Evolutionary conservation across 176 grass and related monocot genomes (phyloP).

Genomic region (Cenchrus fungigraminus): DNA sequence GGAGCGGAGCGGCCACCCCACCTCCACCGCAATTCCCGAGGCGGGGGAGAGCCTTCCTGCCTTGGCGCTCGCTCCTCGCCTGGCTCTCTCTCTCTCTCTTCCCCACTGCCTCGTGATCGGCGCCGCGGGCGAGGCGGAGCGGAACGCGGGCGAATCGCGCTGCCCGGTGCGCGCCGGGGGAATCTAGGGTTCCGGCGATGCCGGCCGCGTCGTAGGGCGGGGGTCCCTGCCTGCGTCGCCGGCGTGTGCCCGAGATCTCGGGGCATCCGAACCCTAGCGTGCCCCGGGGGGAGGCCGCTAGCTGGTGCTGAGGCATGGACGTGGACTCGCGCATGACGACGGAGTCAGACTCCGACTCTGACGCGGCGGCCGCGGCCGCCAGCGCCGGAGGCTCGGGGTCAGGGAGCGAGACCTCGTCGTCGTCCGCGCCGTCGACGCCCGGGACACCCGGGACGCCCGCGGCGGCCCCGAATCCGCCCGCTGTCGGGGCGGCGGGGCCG

Average conservation of each 20-base stretch:
- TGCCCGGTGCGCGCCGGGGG: conserved; percentile 6
- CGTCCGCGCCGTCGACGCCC: conserved; percentile 43
- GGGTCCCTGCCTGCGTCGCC: conserved; percentile 26
- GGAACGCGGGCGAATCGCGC: conserved; percentile 33
- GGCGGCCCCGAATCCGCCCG: conserved; percentile 19
- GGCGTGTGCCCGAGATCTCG: conserved; percentile 53
- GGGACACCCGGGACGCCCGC: conserved; percentile 35
- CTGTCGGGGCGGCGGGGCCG: conserved; percentile 47
- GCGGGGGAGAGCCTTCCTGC: background rate
- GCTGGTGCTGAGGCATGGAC: conserved; percentile 53
- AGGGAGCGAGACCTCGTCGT: conserved; percentile 43
- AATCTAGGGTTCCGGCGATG: conserved; percentile 40
- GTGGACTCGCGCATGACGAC: conserved; percentile 80
- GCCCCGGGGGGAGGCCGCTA: background rate
- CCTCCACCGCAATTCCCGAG: conserved; percentile 39
- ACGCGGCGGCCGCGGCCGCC: conserved; percentile 41
- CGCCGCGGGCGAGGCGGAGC: conserved; percentile 17
- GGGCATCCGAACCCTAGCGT: conserved; percentile 39
- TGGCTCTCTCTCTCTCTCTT: too few relatives aligned
- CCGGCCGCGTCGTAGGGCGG: conserved; percentile 33
- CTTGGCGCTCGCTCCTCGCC: conserved; percentile 22
- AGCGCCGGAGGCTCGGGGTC: conserved; percentile 24
- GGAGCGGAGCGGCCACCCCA: conserved; percentile 17
- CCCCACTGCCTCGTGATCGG: conserved; percentile 38
- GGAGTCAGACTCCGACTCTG: conserved; percentile 75